These are phyloP conservation scores for Populus davidiana DNA, from an alignment of 345 rosid genomes.

Conservation along the genomic window DNA sequence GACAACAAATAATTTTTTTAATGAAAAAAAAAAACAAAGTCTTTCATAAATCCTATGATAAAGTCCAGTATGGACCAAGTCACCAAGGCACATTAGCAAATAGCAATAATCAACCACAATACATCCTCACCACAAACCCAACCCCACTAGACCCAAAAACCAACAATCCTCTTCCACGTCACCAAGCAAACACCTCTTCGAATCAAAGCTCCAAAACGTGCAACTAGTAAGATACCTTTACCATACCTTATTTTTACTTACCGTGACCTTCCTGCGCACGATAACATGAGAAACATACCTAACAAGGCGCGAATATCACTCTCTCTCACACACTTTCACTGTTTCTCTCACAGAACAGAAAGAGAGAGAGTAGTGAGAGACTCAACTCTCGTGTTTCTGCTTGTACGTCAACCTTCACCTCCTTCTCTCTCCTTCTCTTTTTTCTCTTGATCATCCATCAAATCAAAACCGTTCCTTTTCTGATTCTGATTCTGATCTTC, in stretches of 20 bases:
- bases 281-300: neutral
- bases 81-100: neutral
- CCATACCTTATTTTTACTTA: neutral
- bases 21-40: too few relatives aligned
- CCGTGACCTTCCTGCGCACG: conserved; percentile 4
- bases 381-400: too few relatives aligned
- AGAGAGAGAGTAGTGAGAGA: too few relatives aligned
- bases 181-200: neutral
- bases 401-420: too few relatives aligned
- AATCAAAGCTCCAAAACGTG: neutral
- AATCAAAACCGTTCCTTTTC: neutral
- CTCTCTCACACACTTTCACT: neutral
- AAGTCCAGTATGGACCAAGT: neutral
- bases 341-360: neutral
- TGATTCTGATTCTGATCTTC: too few relatives aligned
- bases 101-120: neutral
- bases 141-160: too few relatives aligned
- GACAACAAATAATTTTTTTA: too few relatives aligned
- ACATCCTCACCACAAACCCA: neutral
- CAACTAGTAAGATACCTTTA: too few relatives aligned
- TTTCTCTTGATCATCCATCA: too few relatives aligned
- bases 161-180: too few relatives aligned
- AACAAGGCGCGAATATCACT: conserved; percentile 1
- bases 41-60: neutral
- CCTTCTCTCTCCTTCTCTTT: too few relatives aligned